Percentiles rank a stretch among this genome's conserved stretches.
Evolutionary conservation across 192 early-diverging fungal species (phyloP).

Genomic region (Chytriomyces sp.): DNA sequence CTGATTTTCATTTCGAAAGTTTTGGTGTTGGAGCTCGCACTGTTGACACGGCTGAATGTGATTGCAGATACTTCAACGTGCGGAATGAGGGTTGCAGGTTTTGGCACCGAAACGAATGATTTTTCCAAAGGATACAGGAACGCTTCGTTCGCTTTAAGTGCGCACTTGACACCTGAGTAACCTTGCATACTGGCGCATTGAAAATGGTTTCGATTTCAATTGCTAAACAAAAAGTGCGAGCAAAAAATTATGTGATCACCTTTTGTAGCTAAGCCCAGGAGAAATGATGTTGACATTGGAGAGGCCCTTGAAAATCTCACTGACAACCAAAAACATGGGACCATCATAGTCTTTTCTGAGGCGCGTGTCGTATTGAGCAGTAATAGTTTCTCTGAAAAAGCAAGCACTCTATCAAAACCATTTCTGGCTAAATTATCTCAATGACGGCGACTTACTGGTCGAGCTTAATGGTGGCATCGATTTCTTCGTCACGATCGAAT

Average conservation of each 20-base stretch:
- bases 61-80: slow-evolving; percentile 83
- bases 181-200: slow-evolving; percentile 68
- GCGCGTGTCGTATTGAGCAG: slow-evolving; percentile 72
- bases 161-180: slow-evolving; percentile 86
- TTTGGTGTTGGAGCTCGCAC: slow-evolving; percentile 52
- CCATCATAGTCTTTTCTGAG: slow-evolving; percentile 86
- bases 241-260: slow-evolving; percentile 17
- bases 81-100: slow-evolving; percentile 88
- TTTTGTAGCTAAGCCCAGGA: slow-evolving; percentile 56
- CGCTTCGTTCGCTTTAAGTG: slow-evolving; percentile 96
- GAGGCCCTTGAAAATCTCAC: slow-evolving; percentile 82
- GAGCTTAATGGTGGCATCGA: slow-evolving; percentile 80
- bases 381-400: slow-evolving; percentile 61
- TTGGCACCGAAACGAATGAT: slow-evolving; percentile 91
- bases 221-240: neutral
- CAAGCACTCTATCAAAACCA: neutral
- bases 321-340: slow-evolving; percentile 83
- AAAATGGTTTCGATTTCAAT: neutral
- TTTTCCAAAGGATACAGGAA: slow-evolving; percentile 93
- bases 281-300: slow-evolving; percentile 77
- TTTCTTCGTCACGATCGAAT: slow-evolving; percentile 92
- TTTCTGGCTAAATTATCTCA: neutral
- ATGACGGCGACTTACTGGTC: slow-evolving; percentile 59
- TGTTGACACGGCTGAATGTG: slow-evolving; percentile 82
- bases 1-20: slow-evolving; percentile 97